Evolutionary conservation across 1,284 basidiomycete genomes (phyloP), one percentile per base, ranked within the genome.

Genomic region (Peniophora sp.): DNA sequence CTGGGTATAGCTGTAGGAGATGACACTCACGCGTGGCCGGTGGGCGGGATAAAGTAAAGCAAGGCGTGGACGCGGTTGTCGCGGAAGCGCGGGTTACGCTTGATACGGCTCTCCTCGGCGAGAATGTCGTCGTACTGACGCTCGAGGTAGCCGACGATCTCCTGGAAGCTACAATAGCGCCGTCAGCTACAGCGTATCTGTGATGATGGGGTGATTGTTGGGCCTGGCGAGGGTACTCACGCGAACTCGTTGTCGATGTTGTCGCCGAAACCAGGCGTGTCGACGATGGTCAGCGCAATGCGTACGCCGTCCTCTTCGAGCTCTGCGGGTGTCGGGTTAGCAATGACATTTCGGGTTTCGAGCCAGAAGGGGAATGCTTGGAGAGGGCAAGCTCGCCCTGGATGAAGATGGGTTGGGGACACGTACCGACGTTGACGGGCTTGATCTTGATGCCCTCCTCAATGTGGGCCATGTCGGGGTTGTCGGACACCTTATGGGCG

Each of bases 111-210:
- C 74, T 99, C 97, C 69, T 99, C 96, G 10, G 96, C 94, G 56
- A 99, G 79, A 67, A 99, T 97, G 63, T 99, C 96, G 60, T 99
- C 97, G 73, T 99, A 99, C 83, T 99, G 96, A 55, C 96, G 88
- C 69, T 99, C 97, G 56, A 99, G 86, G 73, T 99, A 85, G 55
- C 91, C 91, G 51, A 96, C 88, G 60, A 99, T 99, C 70, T 98
- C 96, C 64, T 91, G 87, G 73, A 97, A 97, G 53, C 93, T 96
- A 59, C 10, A 51, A 15, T 55, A 20, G n/a, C 15, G 18, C 37
- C 37, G 37, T 41, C 37, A 41, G 15, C 18, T 32, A 32, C 27
- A 32, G 27, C 12, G n/a, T n/a, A n/a, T n/a, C n/a, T 47, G 35
- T 48, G 18, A 22, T 3, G 50, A 57, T 35, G 37, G 37, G 17